Base-by-base conservation (phyloP, 2,329 filamentous ascomycete species). In the Botrytis fragariae region DNA sequence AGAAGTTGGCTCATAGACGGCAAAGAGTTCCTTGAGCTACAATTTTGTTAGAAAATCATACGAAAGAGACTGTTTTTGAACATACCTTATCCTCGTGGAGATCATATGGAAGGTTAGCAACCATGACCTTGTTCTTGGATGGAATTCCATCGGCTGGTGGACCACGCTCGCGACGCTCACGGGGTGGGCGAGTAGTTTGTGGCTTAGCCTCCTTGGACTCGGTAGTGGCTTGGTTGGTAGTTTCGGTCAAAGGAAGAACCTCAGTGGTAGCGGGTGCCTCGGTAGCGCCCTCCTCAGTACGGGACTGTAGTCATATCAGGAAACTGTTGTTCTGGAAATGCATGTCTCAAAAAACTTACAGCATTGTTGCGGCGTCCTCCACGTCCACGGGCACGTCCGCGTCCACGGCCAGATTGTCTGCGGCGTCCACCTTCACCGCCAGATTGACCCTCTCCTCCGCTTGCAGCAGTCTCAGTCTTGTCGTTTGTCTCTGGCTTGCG, bases 91-190 rank as follows among this genome's bases (percentile, higher is more conserved):
- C 95, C 87, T 99, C 96, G 80, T 92, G 95, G 84, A 98, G 89
- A 86, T 99, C 95, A 83, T 99, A 99, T 71, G 96, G 96, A 76
- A 99, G 90, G 88, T 99, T 99, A 82, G 96, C 96, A 81, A 99
- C 96, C 96, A 99, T 99, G 86, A 99, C 94, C 92, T 99, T 99
- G 85, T 93, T 98, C 92, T 98, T 98, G 85, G 95, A 98, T 78
- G 96, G 92, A 81, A 99, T 93, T 79, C 96, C 96, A 83, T 99
- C 95, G 84, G 97, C 95, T 75, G 96, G 96, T 77, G 96, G 96
- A 77, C 96, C 96, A 84, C 96, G 95, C 90, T 98, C 88, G 79
- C 89, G 87, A 80, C 88, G 87, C 86, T 90, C 87, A 81, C 88
- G 88, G 80, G 85, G 85, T 80, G 85, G 83, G 76, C 87, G 87